Conservation (phyloP, 352 stramenopile species). For the Ophiocytium majus region DNA sequence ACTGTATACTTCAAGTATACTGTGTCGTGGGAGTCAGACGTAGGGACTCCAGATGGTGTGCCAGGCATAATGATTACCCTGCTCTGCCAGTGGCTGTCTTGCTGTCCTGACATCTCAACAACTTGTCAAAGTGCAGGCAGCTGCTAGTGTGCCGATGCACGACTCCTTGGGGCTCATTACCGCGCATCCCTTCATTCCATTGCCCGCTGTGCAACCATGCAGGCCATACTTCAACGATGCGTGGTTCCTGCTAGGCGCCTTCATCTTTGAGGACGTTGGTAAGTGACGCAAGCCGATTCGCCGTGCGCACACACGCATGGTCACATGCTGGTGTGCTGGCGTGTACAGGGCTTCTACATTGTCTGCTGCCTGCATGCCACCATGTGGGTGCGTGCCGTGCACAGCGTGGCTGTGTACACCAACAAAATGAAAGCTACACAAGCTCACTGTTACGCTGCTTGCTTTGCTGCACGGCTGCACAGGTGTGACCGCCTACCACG, state of each 20-base stretch:
- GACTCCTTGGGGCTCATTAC: too few relatives aligned
- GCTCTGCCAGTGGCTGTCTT: too few relatives aligned
- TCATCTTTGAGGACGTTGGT: constrained; percentile 7
- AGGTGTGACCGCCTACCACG: constrained; percentile 6
- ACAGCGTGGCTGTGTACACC: neutral
- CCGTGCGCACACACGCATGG: neutral
- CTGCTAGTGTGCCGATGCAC: too few relatives aligned
- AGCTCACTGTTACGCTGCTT: neutral
- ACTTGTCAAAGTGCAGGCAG: too few relatives aligned
- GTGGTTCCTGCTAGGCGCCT: constrained; percentile 9
- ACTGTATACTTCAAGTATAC: too few relatives aligned
- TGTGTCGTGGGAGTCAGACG: too few relatives aligned
- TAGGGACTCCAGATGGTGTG: too few relatives aligned
- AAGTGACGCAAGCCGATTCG: neutral
- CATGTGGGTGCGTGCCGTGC: neutral
- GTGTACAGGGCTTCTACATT: neutral
- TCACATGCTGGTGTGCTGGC: neutral
- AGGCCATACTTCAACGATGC: neutral
- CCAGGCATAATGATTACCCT: too few relatives aligned
- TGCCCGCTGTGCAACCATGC: too few relatives aligned
- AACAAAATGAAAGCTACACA: too few relatives aligned
- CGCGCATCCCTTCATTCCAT: too few relatives aligned
- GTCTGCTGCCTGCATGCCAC: neutral
- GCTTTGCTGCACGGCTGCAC: neutral
- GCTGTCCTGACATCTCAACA: too few relatives aligned